Base-by-base conservation (phyloP, 176 grass and related monocot species). In the Alloteropsis semialata region DNA sequence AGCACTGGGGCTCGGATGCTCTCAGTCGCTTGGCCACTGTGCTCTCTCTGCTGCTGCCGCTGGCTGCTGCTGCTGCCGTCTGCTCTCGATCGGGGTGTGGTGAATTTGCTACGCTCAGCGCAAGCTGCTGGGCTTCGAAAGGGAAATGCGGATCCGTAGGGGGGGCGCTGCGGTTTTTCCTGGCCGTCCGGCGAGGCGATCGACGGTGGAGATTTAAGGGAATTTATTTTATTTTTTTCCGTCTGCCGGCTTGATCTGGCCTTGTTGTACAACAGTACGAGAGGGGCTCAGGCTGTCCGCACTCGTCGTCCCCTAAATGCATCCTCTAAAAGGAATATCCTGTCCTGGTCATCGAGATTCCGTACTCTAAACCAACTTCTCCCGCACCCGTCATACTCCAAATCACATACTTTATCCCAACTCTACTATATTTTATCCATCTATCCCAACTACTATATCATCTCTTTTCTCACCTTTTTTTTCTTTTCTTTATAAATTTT, bases 1-100 rank as follows among this genome's bases (percentile, higher is more conserved):
- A 36, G 29, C 46, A 79, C 86, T 74, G 67, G n/a, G 71, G 42
- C 44, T 28, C 42, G 69, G 27, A 50, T 72, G 69, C 64, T 87
- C 51, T 76, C 87, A 64, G 76, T 69, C 28, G 87, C 87, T 60
- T 80, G 76, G 61, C 76, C 38, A 72, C 80, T 78, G 74, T 72
- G 65, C 64, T 58, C 74, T 77, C 64, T 58, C 74, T 77, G 68
- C 13, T 54, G 51, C 18, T 58, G 54, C n/a, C 25, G 55, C 55
- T 22, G 53, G 55, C 30, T 65, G 41, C 60, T n/a, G 59, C 28
- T 30, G 53, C 50, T 57, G 61, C 33, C n/a, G n/a, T 79, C 28
- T 65, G 76, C 59, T 72, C 69, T 80, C 69, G 21, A 70, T 72
- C 53, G 19, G 72, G 19, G 61, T 18, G 72, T 65, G 42, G 75